Percentiles rank a stretch among this genome's conserved stretches.
phyloP scores from a whole-genome alignment of 148 eudicot species.

The Rheum nobile region DNA sequence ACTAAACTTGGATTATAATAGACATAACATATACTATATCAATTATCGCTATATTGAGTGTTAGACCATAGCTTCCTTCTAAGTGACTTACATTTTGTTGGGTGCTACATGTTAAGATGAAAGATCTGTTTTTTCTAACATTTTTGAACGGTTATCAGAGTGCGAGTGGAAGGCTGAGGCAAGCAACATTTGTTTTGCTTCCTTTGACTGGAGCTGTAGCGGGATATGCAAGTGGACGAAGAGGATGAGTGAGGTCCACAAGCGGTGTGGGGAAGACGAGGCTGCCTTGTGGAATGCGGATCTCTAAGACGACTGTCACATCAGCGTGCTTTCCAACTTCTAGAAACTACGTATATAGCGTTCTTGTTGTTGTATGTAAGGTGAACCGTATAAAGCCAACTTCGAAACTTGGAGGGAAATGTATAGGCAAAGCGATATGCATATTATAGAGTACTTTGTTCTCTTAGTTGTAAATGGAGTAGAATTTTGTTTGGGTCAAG shows the following conservation, averaged over 20 bases:
- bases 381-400: too few species aligned
- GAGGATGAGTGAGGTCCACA: slow-evolving; percentile 63
- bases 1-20: too few species aligned
- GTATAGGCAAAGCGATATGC: not conserved
- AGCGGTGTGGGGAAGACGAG: slow-evolving; percentile 71
- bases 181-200: slow-evolving; percentile 75
- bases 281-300: slow-evolving; percentile 47
- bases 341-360: not conserved
- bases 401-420: not conserved
- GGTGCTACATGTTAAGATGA: not conserved
- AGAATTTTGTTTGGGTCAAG: too few species aligned
- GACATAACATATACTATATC: too few species aligned
- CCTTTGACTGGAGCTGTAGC: slow-evolving; percentile 86
- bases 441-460: not conserved
- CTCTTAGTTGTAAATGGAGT: too few species aligned
- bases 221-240: slow-evolving; percentile 72
- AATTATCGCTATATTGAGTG: too few species aligned
- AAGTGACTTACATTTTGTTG: too few species aligned
- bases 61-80: too few species aligned
- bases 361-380: slow-evolving; percentile 4
- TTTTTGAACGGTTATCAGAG: slow-evolving; percentile 24
- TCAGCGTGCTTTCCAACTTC: too few species aligned
- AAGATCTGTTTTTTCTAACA: not conserved
- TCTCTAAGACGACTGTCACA: slow-evolving; percentile 21
- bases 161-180: slow-evolving; percentile 92